Percentiles rank a stretch among this genome's conserved stretches.
phyloP scores from a whole-genome alignment of 2,329 filamentous ascomycete genomes.

The Aureobasidium pullulans region DNA sequence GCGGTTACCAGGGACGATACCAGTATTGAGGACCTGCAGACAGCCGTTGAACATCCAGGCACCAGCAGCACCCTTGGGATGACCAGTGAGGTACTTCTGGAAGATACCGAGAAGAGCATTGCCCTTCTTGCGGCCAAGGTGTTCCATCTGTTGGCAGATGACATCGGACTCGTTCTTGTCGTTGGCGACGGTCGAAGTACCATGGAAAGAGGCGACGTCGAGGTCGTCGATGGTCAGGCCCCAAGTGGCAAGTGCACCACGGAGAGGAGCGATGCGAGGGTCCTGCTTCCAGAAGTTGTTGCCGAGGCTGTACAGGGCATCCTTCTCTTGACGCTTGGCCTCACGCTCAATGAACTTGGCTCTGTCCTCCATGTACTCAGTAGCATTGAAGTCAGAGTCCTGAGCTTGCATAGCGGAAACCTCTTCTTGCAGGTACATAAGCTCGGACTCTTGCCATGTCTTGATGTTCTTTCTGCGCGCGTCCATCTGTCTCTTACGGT shows the following conservation, averaged over 20 bases:
- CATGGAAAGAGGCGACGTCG: conserved; percentile 94
- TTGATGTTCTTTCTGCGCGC: conserved; percentile 90
- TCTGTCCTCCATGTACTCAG: conserved; percentile 79
- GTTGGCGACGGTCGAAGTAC: conserved; percentile 95
- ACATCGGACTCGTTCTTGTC: conserved; percentile 99
- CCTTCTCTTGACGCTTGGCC: conserved; percentile 83
- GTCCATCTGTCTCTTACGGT: conserved; percentile 90
- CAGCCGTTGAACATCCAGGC: conserved; percentile 99
- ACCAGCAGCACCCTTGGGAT: conserved; percentile 97
- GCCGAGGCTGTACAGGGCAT: conserved; percentile 83
- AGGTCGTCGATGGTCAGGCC: conserved; percentile 96
- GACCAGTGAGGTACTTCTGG: conserved; percentile 98
- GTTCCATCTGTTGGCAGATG: conserved; percentile 90
- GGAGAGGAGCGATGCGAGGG: conserved; percentile 83
- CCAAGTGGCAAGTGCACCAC: conserved; percentile 94
- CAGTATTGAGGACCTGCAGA: conserved; percentile 88
- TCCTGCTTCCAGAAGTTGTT: conserved; percentile 99
- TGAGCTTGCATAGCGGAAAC: conserved; percentile 83
- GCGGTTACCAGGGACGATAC: conserved; percentile 90
- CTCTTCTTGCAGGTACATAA: conserved; percentile 89
- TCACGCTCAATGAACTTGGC: conserved; percentile 80
- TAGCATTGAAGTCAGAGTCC: conserved; percentile 64
- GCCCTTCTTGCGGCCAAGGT: conserved; percentile 91
- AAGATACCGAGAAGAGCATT: conserved; percentile 95
- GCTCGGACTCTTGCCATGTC: conserved; percentile 91